phyloP scores from a whole-genome alignment of 495 filamentous ascomycete species.

The Cercophora sp. region DNA sequence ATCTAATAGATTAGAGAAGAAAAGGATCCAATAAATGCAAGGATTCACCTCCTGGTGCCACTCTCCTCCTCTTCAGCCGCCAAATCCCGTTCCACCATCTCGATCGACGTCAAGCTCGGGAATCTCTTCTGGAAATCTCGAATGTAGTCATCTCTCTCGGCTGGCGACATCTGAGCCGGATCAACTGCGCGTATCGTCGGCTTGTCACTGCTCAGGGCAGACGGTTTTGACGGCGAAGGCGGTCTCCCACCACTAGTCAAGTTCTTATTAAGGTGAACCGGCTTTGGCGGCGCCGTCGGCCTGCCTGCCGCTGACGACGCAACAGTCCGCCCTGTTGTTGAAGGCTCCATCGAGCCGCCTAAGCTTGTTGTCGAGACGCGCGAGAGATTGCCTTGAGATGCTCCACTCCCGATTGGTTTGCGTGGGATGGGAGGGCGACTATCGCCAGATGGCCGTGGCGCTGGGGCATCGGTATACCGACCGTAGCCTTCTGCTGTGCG shows the following conservation, averaged over 20 bases:
- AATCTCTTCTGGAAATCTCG: conserved; percentile 73
- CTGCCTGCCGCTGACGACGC: conserved; percentile 8
- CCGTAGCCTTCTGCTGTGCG: conserved; percentile 89
- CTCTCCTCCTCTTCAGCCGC: conserved; percentile 18
- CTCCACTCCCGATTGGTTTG: conserved; percentile 26
- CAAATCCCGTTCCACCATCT: conserved; percentile 68
- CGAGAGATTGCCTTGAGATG: background rate
- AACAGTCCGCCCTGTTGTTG: conserved; percentile 6
- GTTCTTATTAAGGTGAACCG: conserved; percentile 48
- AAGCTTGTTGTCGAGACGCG: background rate
- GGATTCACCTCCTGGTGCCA: background rate
- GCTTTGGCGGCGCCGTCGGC: conserved; percentile 48
- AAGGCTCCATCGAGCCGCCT: conserved; percentile 3
- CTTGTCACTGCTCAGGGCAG: conserved; percentile 6
- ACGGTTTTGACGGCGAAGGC: conserved; percentile 36
- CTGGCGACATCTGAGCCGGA: conserved; percentile 42
- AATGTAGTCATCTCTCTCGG: conserved; percentile 53
- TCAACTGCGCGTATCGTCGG: conserved; percentile 14
- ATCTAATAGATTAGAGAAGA: background rate
- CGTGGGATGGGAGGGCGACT: conserved; percentile 25
- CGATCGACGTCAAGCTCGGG: conserved; percentile 72
- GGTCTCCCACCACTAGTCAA: conserved; percentile 29
- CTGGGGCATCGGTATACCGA: conserved; percentile 60
- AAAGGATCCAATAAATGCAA: background rate
- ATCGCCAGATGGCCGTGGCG: conserved; percentile 13